A percentile compares a stretch with the other conserved stretches of the same genome.
Conservation (phyloP, 805 yeast species). For the Candida nitratophila region DNA sequence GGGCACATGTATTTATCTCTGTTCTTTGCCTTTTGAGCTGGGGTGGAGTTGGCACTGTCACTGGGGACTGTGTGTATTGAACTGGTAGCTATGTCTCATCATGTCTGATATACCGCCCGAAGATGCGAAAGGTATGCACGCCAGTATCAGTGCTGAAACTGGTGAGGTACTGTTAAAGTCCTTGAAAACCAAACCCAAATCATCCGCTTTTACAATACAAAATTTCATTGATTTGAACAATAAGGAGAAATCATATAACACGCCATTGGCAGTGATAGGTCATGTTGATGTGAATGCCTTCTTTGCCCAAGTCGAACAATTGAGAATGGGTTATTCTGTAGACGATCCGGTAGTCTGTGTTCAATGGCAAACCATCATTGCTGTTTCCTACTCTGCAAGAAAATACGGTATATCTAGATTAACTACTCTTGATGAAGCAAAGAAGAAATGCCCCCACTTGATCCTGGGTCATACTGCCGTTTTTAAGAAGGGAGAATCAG, state of each 20-base stretch:
- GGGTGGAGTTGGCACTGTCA: no score
- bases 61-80: no score
- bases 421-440: slow-evolving; percentile 65
- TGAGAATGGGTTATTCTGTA: slow-evolving; percentile 54
- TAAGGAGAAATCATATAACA: slow-evolving; percentile 39
- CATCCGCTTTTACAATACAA: slow-evolving; percentile 39
- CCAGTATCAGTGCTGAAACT: no score
- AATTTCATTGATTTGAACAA: slow-evolving; percentile 45
- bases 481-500: slow-evolving; percentile 75
- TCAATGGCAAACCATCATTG: slow-evolving; percentile 88
- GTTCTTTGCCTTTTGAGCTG: no score
- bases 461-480: slow-evolving; percentile 90
- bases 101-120: no score
- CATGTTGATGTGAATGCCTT: slow-evolving; percentile 93
- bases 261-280: slow-evolving; percentile 73
- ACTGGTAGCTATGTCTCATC: no score
- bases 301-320: slow-evolving; percentile 89
- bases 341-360: slow-evolving; percentile 88
- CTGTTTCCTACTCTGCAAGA: slow-evolving; percentile 87
- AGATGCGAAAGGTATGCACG: no score
- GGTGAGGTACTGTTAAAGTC: no score
- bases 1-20: no score
- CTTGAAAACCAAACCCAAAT: slow-evolving; percentile 1
- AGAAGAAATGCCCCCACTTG: slow-evolving; percentile 66
- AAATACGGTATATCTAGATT: slow-evolving; percentile 74